phyloP scores from a whole-genome alignment of 257 asterid species.

The Solanum neorickii region DNA sequence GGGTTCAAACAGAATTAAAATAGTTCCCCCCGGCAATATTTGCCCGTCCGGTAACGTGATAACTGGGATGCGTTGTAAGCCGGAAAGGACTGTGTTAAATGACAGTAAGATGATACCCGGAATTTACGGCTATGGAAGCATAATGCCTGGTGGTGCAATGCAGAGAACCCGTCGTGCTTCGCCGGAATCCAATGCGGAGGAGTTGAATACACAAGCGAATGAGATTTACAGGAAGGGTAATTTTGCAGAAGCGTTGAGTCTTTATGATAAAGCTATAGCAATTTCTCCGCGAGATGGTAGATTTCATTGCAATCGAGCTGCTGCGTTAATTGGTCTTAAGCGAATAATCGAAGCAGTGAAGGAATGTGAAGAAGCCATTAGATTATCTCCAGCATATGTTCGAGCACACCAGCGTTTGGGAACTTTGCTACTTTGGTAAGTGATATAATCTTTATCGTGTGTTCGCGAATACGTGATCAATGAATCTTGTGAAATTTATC shows the following conservation, averaged over 20 bases:
- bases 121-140: slow-evolving; percentile 65
- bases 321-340: slow-evolving; percentile 48
- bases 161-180: background rate
- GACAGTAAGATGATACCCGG: background rate
- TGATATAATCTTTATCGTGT: background rate
- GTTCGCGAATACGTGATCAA: background rate
- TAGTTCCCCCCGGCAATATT: slow-evolving; percentile 30
- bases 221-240: slow-evolving; percentile 50
- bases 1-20: background rate
- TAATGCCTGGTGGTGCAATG: slow-evolving; percentile 35
- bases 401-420: slow-evolving; percentile 69
- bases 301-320: slow-evolving; percentile 46
- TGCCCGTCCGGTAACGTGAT: slow-evolving; percentile 54
- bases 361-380: slow-evolving; percentile 64
- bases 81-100: slow-evolving; percentile 28
- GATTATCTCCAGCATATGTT: slow-evolving; percentile 54
- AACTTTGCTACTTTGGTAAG: slow-evolving; percentile 53
- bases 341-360: slow-evolving; percentile 39
- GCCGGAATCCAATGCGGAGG: slow-evolving; percentile 30
- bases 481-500: background rate
- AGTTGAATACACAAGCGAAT: slow-evolving; percentile 53
- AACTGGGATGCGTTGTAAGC: slow-evolving; percentile 38
- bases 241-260: slow-evolving; percentile 43
- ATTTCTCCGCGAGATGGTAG: slow-evolving; percentile 39
- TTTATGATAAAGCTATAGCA: slow-evolving; percentile 59